Percentiles rank a stretch among this genome's conserved stretches.
These are phyloP conservation scores for Fusarium multiceps DNA, from an alignment of 2,329 filamentous ascomycete genomes.

Conservation along the genomic window DNA sequence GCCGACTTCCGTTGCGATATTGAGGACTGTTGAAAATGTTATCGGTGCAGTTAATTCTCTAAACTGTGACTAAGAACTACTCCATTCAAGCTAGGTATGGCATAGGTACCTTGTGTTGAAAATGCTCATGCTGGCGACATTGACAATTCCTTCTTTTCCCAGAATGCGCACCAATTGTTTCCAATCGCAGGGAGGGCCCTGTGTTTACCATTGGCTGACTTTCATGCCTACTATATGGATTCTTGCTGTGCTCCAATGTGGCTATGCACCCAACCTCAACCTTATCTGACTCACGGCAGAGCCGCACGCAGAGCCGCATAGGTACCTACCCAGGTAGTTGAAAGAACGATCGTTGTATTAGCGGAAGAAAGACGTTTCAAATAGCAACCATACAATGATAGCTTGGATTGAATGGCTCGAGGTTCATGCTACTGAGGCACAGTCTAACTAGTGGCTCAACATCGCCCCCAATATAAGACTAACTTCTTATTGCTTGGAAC, in stretches of 20 bases:
- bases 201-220: not conserved
- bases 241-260: not conserved
- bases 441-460: conserved; percentile 1
- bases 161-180: not conserved
- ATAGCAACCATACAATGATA: not conserved
- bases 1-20: not conserved
- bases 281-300: conserved; percentile 2
- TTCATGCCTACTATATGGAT: not conserved
- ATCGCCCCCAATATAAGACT: conserved; percentile 10
- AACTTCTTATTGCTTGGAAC: not conserved
- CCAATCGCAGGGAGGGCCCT: not conserved
- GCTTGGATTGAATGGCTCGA: not conserved
- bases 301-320: conserved; percentile 2
- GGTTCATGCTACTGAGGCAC: conserved; percentile 9
- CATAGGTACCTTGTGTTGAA: not conserved
- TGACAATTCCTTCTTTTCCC: not conserved
- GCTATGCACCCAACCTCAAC: not conserved
- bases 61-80: not conserved
- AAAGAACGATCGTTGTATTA: not conserved
- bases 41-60: not conserved
- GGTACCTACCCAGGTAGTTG: not conserved
- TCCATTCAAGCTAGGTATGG: not conserved
- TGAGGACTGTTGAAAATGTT: not conserved
- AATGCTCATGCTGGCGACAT: conserved; percentile 7
- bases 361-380: not conserved